Conservation (phyloP, 2,329 filamentous ascomycete genomes). For the Sordariomycetes sp. region DNA sequence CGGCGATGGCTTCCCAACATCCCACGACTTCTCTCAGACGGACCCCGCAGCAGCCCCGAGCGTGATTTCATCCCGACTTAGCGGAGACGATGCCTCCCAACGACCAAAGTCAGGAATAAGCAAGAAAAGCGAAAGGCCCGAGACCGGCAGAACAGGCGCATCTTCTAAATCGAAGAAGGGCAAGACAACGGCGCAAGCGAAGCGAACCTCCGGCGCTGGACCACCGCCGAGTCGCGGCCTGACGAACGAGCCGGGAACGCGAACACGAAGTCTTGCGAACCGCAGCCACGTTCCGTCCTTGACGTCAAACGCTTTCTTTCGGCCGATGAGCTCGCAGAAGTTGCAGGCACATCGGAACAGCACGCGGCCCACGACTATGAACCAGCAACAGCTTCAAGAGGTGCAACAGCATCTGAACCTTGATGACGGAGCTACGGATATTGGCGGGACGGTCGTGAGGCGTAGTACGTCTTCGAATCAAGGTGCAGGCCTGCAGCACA, state of each 20-base stretch:
- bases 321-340: conserved; percentile 92
- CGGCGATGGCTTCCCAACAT: conserved; percentile 1
- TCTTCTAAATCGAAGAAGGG: not conserved
- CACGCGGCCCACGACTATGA: conserved; percentile 31
- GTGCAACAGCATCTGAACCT: conserved; percentile 14
- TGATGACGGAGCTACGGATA: conserved; percentile 30
- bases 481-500: conserved; percentile 21
- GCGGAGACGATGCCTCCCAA: conserved; percentile 2
- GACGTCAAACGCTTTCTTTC: conserved; percentile 85
- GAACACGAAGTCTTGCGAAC: conserved; percentile 51
- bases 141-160: not conserved
- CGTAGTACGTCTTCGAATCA: conserved; percentile 50
- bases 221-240: no score
- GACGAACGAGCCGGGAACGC: not conserved
- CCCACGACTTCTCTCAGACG: not conserved
- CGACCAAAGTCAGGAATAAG: conserved; percentile 2
- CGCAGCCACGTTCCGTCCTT: conserved; percentile 85
- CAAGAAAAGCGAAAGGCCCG: conserved; percentile 1
- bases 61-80: conserved; percentile 4
- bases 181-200: not conserved
- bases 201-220: not conserved
- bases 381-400: conserved; percentile 15
- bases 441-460: conserved; percentile 33
- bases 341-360: conserved; percentile 78
- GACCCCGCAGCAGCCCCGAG: not conserved